Percentiles rank a stretch among this genome's conserved stretches.
These are phyloP conservation scores for Pleurotus eryngii DNA, from an alignment of 768 basidiomycete species.

Conservation along the genomic window DNA sequence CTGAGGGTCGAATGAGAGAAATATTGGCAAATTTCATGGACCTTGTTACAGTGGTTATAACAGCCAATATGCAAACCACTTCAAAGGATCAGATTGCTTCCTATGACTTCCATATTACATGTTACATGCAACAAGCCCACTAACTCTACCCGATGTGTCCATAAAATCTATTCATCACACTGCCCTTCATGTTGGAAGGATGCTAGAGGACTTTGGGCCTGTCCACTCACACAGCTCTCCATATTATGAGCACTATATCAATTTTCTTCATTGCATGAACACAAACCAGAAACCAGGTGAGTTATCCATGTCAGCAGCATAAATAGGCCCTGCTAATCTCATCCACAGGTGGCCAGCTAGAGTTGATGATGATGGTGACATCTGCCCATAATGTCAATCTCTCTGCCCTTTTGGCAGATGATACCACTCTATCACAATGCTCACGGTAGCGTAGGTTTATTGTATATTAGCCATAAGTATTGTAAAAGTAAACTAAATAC, in stretches of 20 bases:
- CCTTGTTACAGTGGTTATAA: slow-evolving; percentile 20
- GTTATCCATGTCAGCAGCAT: neutral
- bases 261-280: slow-evolving; percentile 17
- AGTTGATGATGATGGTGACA: no score
- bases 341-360: slow-evolving; percentile 12
- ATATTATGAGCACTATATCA: slow-evolving; percentile 28
- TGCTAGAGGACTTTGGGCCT: slow-evolving; percentile 20
- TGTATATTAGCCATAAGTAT: no score
- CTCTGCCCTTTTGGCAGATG: no score
- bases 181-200: slow-evolving; percentile 18
- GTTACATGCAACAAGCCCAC: slow-evolving; percentile 15
- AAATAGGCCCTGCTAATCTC: neutral
- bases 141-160: slow-evolving; percentile 15
- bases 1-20: slow-evolving; percentile 12
- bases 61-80: slow-evolving; percentile 17
- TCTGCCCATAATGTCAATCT: no score
- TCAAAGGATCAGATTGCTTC: slow-evolving; percentile 15
- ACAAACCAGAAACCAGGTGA: slow-evolving; percentile 21
- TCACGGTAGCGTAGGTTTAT: no score
- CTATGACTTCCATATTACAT: slow-evolving; percentile 17
- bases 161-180: slow-evolving; percentile 21
- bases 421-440: no score
- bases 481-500: no score
- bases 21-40: slow-evolving; percentile 26
- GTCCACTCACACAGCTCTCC: slow-evolving; percentile 22